These are phyloP conservation scores for Suillus paluster DNA, from an alignment of 768 basidiomycete genomes.

Conservation along the genomic window DNA sequence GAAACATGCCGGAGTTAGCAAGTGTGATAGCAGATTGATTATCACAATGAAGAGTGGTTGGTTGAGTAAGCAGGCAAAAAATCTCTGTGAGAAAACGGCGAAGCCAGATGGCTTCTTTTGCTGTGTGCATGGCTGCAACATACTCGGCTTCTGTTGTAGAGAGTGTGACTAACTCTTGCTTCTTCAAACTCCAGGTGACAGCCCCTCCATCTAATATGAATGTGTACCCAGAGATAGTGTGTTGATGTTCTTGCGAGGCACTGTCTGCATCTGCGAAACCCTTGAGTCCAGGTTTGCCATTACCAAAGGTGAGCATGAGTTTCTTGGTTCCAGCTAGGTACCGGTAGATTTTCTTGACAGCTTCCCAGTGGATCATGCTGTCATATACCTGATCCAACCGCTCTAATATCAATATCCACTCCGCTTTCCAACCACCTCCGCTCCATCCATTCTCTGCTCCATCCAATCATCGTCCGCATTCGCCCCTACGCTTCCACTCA, in stretches of 20 bases:
- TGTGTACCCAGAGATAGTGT: conserved; percentile 31
- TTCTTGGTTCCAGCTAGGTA: conserved; percentile 18
- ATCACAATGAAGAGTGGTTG: conserved; percentile 18
- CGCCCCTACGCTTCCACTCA: too few species aligned
- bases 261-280: conserved; percentile 17
- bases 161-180: conserved; percentile 19
- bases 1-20: neutral
- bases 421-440: too few species aligned
- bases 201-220: conserved; percentile 38
- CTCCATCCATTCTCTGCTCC: too few species aligned
- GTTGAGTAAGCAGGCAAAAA: conserved; percentile 9
- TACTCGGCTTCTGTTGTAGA: conserved; percentile 49
- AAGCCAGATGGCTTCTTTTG: conserved; percentile 31
- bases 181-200: conserved; percentile 36
- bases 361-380: conserved; percentile 15
- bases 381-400: too few species aligned
- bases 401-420: too few species aligned
- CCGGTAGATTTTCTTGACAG: conserved; percentile 16
- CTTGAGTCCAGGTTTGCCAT: neutral
- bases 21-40: conserved; percentile 7
- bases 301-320: conserved; percentile 12
- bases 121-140: conserved; percentile 31
- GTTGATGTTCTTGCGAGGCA: conserved; percentile 9
- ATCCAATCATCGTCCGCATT: too few species aligned
- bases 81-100: conserved; percentile 24